These are phyloP conservation scores for Leccinum holopus DNA, from an alignment of 1,284 basidiomycete genomes.

Conservation along the genomic window DNA sequence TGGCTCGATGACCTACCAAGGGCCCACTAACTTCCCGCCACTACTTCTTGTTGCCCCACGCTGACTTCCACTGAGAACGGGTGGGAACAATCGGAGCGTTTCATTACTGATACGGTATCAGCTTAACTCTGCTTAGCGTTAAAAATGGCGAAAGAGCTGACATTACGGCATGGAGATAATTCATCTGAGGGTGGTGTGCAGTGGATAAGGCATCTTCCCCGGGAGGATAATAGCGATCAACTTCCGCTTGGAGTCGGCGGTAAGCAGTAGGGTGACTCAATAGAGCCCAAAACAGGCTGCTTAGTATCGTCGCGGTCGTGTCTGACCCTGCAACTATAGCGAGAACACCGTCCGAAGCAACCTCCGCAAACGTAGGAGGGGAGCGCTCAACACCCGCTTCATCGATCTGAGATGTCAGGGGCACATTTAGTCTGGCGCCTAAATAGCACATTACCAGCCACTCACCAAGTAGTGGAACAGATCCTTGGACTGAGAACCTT, in stretches of 20 bases:
- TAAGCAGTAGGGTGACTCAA: slow-evolving; percentile 45
- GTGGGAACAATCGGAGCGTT: slow-evolving; percentile 52
- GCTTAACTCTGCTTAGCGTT: slow-evolving; percentile 10
- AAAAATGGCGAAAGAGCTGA: slow-evolving; percentile 30
- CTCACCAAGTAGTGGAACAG: slow-evolving; percentile 39
- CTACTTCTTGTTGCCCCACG: slow-evolving; percentile 43
- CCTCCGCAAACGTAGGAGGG: slow-evolving; percentile 37
- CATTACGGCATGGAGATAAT: slow-evolving; percentile 54
- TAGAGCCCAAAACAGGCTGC: slow-evolving; percentile 46
- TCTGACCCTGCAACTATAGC: slow-evolving; percentile 60
- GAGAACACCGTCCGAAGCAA: slow-evolving; percentile 46
- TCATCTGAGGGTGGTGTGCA: slow-evolving; percentile 38
- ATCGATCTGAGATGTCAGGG: slow-evolving; percentile 40
- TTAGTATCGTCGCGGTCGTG: slow-evolving; percentile 49
- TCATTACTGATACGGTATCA: slow-evolving; percentile 50
- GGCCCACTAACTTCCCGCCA: slow-evolving; percentile 37
- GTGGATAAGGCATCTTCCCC: slow-evolving; percentile 40
- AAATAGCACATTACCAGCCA: not conserved
- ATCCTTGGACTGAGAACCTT: slow-evolving; percentile 43
- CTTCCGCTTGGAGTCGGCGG: slow-evolving; percentile 47
- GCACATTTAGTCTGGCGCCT: slow-evolving; percentile 1
- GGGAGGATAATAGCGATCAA: slow-evolving; percentile 45
- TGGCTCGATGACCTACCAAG: slow-evolving; percentile 28
- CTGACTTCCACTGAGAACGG: slow-evolving; percentile 51
- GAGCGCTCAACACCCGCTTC: slow-evolving; percentile 44